Percentiles rank a stretch among this genome's conserved stretches.
These are phyloP conservation scores for Pseudozyma pruni DNA, from an alignment of 1,284 basidiomycete genomes.

Conservation along the genomic window DNA sequence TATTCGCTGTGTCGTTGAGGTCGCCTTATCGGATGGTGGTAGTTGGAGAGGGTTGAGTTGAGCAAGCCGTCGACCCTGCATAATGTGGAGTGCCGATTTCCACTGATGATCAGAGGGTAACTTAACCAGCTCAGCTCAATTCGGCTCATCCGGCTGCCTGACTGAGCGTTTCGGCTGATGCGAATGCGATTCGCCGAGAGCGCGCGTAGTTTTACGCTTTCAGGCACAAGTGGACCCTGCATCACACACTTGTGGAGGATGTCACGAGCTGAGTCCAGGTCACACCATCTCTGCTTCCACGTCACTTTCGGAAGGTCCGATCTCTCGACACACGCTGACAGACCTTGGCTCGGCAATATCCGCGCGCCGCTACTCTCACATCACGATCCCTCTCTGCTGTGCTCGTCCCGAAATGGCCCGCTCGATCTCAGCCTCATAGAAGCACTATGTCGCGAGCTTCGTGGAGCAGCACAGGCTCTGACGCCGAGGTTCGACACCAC, in stretches of 20 bases:
- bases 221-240: background rate
- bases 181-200: slow-evolving; percentile 6
- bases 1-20: background rate
- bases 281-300: no score
- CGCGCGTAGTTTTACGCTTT: background rate
- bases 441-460: slow-evolving; percentile 26
- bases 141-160: slow-evolving; percentile 4
- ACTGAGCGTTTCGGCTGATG: slow-evolving; percentile 3
- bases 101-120: slow-evolving; percentile 7
- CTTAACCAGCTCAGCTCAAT: slow-evolving; percentile 3
- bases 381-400: no score
- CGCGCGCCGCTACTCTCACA: no score
- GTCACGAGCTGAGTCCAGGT: no score
- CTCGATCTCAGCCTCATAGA: background rate
- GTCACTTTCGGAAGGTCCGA: no score
- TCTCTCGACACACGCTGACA: no score
- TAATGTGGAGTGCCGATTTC: slow-evolving; percentile 7
- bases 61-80: slow-evolving; percentile 4
- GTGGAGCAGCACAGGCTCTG: slow-evolving; percentile 32
- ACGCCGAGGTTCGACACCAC: slow-evolving; percentile 27
- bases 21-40: background rate
- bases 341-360: no score
- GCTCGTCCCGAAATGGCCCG: background rate
- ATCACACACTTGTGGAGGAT: background rate
- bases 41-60: no score